A percentile compares a stretch with the other conserved stretches of the same genome.
These are phyloP conservation scores for Metschnikowia gruessii DNA, from an alignment of 805 yeast species.

Conservation along the genomic window DNA sequence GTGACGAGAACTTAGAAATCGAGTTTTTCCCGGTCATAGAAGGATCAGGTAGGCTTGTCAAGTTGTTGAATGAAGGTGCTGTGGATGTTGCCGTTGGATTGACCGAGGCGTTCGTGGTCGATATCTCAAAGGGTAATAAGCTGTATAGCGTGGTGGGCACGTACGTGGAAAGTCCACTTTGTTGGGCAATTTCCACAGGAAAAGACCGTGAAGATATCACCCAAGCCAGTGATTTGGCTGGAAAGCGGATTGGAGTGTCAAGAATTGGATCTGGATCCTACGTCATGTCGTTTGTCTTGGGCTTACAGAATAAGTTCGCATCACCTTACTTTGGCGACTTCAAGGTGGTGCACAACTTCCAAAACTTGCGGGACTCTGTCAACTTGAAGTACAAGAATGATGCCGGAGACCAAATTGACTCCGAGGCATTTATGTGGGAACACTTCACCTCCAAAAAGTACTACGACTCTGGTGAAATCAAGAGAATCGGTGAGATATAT, in stretches of 20 bases:
- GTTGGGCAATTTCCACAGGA: slow-evolving; percentile 91
- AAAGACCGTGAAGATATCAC: slow-evolving; percentile 51
- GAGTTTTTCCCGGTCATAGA: slow-evolving; percentile 71
- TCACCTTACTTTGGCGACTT: slow-evolving; percentile 51
- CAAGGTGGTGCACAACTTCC: slow-evolving; percentile 63
- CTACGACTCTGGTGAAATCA: slow-evolving; percentile 77
- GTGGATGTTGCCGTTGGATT: slow-evolving; percentile 84
- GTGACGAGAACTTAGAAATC: slow-evolving; percentile 47
- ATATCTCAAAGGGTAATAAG: slow-evolving; percentile 67
- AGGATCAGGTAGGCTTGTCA: slow-evolving; percentile 86
- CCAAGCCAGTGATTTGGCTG: slow-evolving; percentile 52
- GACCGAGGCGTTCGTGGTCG: slow-evolving; percentile 88
- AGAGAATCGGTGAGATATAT: slow-evolving; percentile 79
- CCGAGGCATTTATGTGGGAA: slow-evolving; percentile 96
- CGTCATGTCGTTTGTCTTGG: slow-evolving; percentile 86
- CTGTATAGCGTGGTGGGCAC: slow-evolving; percentile 71
- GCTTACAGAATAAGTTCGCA: slow-evolving; percentile 53
- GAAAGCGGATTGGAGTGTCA: slow-evolving; percentile 70
- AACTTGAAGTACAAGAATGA: slow-evolving; percentile 44
- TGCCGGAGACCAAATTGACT: slow-evolving; percentile 31
- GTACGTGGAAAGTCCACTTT: slow-evolving; percentile 80
- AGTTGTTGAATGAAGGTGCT: slow-evolving; percentile 57
- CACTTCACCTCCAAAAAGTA: slow-evolving; percentile 84
- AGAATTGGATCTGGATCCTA: slow-evolving; percentile 90
- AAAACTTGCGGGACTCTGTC: slow-evolving; percentile 76